phyloP scores from a whole-genome alignment of 805 yeast genomes.

The Tetrapisispora arboricola region DNA sequence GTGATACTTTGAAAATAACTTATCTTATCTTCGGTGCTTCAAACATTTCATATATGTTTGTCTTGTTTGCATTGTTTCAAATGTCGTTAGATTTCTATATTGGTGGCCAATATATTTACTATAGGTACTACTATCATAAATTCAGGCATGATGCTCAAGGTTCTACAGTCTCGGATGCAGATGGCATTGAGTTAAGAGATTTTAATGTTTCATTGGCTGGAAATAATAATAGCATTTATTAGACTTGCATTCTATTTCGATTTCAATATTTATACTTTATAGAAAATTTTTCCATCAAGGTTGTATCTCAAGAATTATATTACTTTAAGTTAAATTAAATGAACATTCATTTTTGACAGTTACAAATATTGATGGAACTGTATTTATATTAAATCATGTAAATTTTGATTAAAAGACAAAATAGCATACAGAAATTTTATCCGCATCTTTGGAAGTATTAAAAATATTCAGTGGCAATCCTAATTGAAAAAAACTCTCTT shows the following conservation, averaged over 20 bases:
- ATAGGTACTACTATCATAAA: conserved; percentile 32
- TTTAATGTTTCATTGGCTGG: conserved; percentile 2
- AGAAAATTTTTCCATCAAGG: not conserved
- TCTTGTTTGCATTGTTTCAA: conserved; percentile 67
- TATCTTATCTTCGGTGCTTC: conserved; percentile 69
- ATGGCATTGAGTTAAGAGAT: conserved; percentile 10
- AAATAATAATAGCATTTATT: not conserved
- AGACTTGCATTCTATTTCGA: not conserved
- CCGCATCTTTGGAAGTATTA: too few relatives aligned
- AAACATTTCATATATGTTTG: conserved; percentile 53
- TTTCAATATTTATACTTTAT: not conserved
- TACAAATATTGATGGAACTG: too few relatives aligned
- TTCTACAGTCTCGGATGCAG: not conserved
- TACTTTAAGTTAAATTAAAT: too few relatives aligned
- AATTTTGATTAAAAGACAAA: too few relatives aligned
- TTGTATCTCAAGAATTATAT: too few relatives aligned
- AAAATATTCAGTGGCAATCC: too few relatives aligned
- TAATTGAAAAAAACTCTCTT: too few relatives aligned
- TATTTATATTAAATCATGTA: too few relatives aligned
- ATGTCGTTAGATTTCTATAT: conserved; percentile 64
- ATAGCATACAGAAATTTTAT: too few relatives aligned
- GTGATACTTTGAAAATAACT: conserved; percentile 70
- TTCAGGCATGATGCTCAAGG: not conserved
- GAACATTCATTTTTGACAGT: too few relatives aligned
- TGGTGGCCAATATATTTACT: conserved; percentile 62